phyloP scores from a whole-genome alignment of 2,329 filamentous ascomycete species.

The Paraphaeosphaeria minitans region DNA sequence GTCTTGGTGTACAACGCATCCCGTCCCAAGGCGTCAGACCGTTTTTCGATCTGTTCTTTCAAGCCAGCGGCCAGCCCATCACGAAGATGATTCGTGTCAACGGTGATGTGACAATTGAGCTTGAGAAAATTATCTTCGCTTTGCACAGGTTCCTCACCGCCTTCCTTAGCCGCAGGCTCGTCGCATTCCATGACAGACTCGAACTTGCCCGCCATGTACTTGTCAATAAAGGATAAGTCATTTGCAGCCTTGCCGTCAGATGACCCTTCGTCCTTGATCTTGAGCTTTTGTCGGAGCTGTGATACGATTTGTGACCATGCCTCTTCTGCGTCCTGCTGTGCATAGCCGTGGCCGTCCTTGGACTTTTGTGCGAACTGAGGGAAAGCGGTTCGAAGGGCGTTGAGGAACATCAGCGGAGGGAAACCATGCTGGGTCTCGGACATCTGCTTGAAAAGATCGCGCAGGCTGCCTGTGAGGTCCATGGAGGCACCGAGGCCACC shows the following conservation, averaged over 20 bases:
- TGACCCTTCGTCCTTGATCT: conserved; percentile 59
- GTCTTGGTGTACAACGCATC: conserved; percentile 88
- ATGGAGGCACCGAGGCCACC: conserved; percentile 63
- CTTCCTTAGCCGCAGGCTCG: conserved; percentile 75
- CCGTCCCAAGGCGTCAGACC: conserved; percentile 74
- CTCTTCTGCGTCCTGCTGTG: conserved; percentile 98
- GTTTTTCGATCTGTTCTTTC: conserved; percentile 89
- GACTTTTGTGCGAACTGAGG: conserved; percentile 93
- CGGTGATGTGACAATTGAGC: conserved; percentile 93
- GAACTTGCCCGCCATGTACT: conserved; percentile 85
- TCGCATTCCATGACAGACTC: conserved; percentile 81
- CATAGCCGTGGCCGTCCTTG: conserved; percentile 80
- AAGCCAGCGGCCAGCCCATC: conserved; percentile 85
- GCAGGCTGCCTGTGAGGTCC: conserved; percentile 77
- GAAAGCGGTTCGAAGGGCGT: conserved; percentile 75
- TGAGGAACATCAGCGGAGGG: conserved; percentile 80
- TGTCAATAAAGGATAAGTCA: conserved; percentile 79
- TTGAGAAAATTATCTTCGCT: conserved; percentile 82
- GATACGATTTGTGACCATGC: conserved; percentile 95
- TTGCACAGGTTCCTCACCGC: conserved; percentile 70
- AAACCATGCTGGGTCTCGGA: conserved; percentile 86
- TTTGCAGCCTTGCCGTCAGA: conserved; percentile 42
- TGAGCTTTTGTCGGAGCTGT: conserved; percentile 78
- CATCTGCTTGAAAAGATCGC: conserved; percentile 88
- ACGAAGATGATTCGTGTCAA: conserved; percentile 82